These are phyloP conservation scores for Kondoa malvinella DNA, from an alignment of 768 basidiomycete genomes.

Conservation along the genomic window DNA sequence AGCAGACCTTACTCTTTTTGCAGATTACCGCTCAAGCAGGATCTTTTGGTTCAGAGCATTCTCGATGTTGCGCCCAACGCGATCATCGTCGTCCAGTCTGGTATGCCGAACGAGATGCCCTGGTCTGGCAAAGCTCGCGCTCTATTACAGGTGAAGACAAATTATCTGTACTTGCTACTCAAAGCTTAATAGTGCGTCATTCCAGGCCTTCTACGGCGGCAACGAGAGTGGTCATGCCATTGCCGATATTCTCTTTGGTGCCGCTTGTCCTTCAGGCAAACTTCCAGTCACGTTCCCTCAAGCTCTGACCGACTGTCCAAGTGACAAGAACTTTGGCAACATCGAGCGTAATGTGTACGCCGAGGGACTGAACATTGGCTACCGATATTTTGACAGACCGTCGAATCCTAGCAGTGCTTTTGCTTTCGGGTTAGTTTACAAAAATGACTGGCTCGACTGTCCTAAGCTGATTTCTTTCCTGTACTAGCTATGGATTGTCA, in stretches of 20 bases:
- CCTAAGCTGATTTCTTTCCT: constrained; percentile 19
- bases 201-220: constrained; percentile 24
- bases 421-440: constrained; percentile 6
- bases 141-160: constrained; percentile 14
- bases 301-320: constrained; percentile 30
- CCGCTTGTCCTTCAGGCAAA: constrained; percentile 45
- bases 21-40: constrained; percentile 25
- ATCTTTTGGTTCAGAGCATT: constrained; percentile 27
- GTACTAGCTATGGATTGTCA: constrained; percentile 30
- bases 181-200: constrained; percentile 8
- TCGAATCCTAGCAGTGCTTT: no score
- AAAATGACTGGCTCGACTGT: neutral
- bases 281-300: constrained; percentile 32
- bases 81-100: constrained; percentile 26
- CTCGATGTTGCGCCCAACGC: constrained; percentile 24
- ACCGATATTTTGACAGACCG: no score
- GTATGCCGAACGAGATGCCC: constrained; percentile 42
- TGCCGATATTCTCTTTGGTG: constrained; percentile 46
- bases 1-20: no score
- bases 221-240: constrained; percentile 45
- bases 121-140: constrained; percentile 37
- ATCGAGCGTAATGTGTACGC: constrained; percentile 19
- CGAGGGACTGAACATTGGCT: constrained; percentile 31
- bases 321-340: neutral
- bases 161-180: neutral